Base-by-base conservation (phyloP, 441 rosid species). In the Populus hybrid region DNA sequence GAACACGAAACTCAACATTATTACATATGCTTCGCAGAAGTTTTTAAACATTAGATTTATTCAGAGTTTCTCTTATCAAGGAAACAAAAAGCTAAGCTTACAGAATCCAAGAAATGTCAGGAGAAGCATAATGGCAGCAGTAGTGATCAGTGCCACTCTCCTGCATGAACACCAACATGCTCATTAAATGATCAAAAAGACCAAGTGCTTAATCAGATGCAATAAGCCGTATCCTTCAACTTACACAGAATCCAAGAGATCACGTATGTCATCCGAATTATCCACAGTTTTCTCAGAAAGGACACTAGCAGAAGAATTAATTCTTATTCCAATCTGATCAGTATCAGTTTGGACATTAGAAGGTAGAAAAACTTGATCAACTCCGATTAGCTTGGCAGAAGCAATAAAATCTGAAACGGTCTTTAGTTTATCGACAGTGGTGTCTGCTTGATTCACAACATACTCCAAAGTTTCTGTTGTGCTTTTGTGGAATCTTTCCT, bases 21-120 rank as follows among this genome's bases (percentile, higher is more conserved):
- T 35, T 32, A 74, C 6, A 36, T 80, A 35, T 6, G 1, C 20
- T 36, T 67, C 8, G 14, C 5, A 21, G 10, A 23, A 21, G 11
- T 5, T 21, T 61, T 61, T 10, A 21, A 61, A 21, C 5, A 61
- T 61, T 21, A 5, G 66, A 61, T 21, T 61, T 4, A 66, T 10
- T 36, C 21, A 67, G 5, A 70, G 24, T 40, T 42, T n/a, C 10
- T n/a, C 73, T 21, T 36, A 2, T 40, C 16, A 18, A 70, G 57
- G 64, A 24, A 50, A 38, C 75, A 63, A 9, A 11, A 1, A 42
- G 42, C 61, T 67, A 32, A 40, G 73, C 95, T 91, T 87, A 95
- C 99, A 74, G 30, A 92, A 88, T 82, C 99, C 98, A 72, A 93
- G 88, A 83, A 94, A 87, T 46, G 90, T 84, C 81, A 95, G 69